phyloP scores from a whole-genome alignment of 1,139 yeast species.

The Barnettozyma hawaiiensis region DNA sequence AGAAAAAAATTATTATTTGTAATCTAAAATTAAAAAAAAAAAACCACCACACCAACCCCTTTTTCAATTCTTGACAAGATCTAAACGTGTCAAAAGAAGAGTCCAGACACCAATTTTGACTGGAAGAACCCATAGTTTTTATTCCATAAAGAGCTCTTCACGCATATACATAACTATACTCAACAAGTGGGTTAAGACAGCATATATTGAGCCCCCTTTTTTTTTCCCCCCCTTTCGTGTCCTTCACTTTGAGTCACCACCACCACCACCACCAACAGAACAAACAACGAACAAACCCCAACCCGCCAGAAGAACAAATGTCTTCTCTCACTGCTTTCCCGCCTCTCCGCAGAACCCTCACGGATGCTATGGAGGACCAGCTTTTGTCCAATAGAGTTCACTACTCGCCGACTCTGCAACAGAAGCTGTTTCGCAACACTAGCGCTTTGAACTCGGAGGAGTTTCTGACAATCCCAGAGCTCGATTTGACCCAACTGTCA shows the following conservation, averaged over 20 bases:
- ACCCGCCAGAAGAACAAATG: conserved; percentile 27
- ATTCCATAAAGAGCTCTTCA: not conserved
- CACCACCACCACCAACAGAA: too few species aligned
- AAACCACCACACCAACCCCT: too few species aligned
- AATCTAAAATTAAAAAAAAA: not conserved
- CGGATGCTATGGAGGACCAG: conserved; percentile 64
- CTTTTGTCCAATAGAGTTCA: conserved; percentile 31
- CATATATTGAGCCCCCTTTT: too few species aligned
- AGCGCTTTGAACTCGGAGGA: conserved; percentile 25
- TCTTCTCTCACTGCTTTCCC: conserved; percentile 45
- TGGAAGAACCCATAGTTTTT: too few species aligned
- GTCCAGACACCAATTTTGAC: too few species aligned
- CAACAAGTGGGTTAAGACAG: too few species aligned
- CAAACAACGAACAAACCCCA: not conserved
- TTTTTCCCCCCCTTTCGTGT: too few species aligned
- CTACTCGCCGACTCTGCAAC: conserved; percentile 10
- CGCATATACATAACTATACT: not conserved
- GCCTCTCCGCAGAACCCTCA: conserved; percentile 45
- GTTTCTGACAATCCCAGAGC: conserved; percentile 24
- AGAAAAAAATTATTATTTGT: not conserved
- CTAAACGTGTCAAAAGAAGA: too few species aligned
- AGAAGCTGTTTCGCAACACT: conserved; percentile 17
- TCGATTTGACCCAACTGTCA: conserved; percentile 13
- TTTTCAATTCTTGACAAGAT: too few species aligned
- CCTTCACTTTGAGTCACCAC: conserved; percentile 1